A percentile compares a stretch with the other conserved stretches of the same genome.
phyloP scores from a whole-genome alignment of 179 eudicot species.

The Beta corolliflora region DNA sequence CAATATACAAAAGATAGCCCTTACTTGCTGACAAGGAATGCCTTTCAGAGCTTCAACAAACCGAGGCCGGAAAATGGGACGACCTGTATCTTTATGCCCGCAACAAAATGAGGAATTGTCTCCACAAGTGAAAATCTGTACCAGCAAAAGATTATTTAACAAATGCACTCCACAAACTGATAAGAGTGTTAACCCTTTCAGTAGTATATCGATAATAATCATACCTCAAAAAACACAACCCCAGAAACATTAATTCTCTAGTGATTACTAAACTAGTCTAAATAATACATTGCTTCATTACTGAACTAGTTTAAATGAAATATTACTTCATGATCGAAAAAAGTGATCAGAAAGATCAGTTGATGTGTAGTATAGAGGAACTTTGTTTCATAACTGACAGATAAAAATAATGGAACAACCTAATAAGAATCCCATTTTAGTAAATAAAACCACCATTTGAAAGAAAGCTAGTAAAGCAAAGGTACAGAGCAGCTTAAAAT shows the following conservation, averaged over 20 bases:
- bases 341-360: no score
- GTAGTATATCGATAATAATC: background rate
- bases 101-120: slow-evolving; percentile 93
- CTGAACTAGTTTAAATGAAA: background rate
- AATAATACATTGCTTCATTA: background rate
- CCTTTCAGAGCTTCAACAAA: slow-evolving; percentile 82
- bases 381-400: background rate
- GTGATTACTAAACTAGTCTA: background rate
- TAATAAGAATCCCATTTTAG: background rate
- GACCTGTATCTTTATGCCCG: slow-evolving; percentile 78
- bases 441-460: background rate
- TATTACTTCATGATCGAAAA: background rate
- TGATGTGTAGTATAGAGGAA: no score
- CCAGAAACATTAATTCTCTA: background rate
- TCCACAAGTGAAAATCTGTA: slow-evolving; percentile 94
- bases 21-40: slow-evolving; percentile 84
- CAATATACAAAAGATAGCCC: background rate
- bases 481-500: background rate
- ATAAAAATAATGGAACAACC: background rate
- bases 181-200: background rate
- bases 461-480: background rate
- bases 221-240: background rate
- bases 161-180: background rate
- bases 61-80: slow-evolving; percentile 84
- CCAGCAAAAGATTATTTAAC: background rate